These are phyloP conservation scores for Pleoardoris graminearum DNA, from an alignment of 2,329 filamentous ascomycete species.

Conservation along the genomic window DNA sequence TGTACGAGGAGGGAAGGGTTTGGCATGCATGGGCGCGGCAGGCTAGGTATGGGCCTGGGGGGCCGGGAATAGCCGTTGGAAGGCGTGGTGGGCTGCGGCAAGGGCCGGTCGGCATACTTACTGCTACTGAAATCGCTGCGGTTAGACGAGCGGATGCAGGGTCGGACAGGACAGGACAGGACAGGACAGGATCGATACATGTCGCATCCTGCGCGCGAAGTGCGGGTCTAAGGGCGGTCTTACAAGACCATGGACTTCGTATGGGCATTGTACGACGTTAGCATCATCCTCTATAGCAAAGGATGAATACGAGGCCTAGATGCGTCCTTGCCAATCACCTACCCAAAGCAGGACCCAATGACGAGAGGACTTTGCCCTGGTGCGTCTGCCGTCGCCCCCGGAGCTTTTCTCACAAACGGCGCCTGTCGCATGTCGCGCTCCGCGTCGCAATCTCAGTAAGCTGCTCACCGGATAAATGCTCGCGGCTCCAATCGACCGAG, in stretches of 20 bases:
- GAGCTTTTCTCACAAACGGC: background rate
- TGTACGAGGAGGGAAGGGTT: background rate
- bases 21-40: background rate
- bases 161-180: too few relatives aligned
- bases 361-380: too few relatives aligned
- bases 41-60: background rate
- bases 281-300: too few relatives aligned
- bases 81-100: background rate
- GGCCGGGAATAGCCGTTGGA: conserved; percentile 6
- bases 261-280: too few relatives aligned
- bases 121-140: background rate
- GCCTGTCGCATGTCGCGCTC: background rate
- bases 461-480: background rate
- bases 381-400: too few relatives aligned
- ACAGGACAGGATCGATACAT: too few relatives aligned
- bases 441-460: background rate
- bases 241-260: too few relatives aligned
- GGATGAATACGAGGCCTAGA: too few relatives aligned
- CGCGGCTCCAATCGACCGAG: background rate
- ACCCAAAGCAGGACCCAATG: too few relatives aligned
- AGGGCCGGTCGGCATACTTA: background rate
- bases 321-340: too few relatives aligned
- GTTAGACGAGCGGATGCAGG: background rate
- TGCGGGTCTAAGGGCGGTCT: too few relatives aligned
- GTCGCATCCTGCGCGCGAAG: too few relatives aligned